Percentiles rank a stretch among this genome's conserved stretches.
These are phyloP conservation scores for Wolfiporia cocos DNA, from an alignment of 1,284 basidiomycete species.

Conservation along the genomic window DNA sequence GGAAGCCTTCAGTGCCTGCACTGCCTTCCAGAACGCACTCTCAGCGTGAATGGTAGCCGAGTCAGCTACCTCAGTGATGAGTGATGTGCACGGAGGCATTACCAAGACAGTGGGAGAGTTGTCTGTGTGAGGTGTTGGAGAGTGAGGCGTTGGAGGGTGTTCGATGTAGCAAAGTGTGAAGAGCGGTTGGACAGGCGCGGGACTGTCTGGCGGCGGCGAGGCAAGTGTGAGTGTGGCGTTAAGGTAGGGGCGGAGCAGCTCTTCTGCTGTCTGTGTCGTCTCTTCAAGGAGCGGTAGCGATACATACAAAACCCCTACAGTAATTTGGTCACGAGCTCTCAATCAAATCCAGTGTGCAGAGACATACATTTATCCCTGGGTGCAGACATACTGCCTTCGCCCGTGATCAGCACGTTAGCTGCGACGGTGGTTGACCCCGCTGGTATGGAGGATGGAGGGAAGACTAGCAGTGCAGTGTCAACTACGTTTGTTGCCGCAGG, in stretches of 20 bases:
- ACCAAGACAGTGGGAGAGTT: slow-evolving; percentile 27
- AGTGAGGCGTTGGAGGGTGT: slow-evolving; percentile 16
- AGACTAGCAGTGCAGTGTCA: slow-evolving; percentile 75
- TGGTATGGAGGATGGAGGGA: slow-evolving; percentile 64
- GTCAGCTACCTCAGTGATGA: slow-evolving; percentile 53
- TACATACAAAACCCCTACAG: slow-evolving; percentile 57
- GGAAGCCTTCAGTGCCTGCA: slow-evolving; percentile 17
- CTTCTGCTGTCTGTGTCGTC: slow-evolving; percentile 32
- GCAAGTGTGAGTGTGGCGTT: slow-evolving; percentile 38
- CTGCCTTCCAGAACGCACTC: slow-evolving; percentile 50
- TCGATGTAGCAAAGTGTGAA: slow-evolving; percentile 57
- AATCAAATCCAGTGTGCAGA: neutral
- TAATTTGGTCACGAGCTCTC: slow-evolving; percentile 6
- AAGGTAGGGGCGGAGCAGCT: slow-evolving; percentile 57
- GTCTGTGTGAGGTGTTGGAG: slow-evolving; percentile 8
- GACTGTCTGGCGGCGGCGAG: slow-evolving; percentile 13
- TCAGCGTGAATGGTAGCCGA: slow-evolving; percentile 54
- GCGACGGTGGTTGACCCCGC: slow-evolving; percentile 42
- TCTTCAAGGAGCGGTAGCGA: slow-evolving; percentile 37
- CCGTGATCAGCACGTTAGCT: slow-evolving; percentile 72
- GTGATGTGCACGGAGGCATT: slow-evolving; percentile 31
- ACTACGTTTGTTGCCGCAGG: slow-evolving; percentile 13
- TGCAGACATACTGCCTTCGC: slow-evolving; percentile 81
- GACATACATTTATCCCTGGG: slow-evolving; percentile 78
- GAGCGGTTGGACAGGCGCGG: slow-evolving; percentile 29